Conservation (phyloP, 495 filamentous ascomycete genomes). For the Cenococcum geophilum region DNA sequence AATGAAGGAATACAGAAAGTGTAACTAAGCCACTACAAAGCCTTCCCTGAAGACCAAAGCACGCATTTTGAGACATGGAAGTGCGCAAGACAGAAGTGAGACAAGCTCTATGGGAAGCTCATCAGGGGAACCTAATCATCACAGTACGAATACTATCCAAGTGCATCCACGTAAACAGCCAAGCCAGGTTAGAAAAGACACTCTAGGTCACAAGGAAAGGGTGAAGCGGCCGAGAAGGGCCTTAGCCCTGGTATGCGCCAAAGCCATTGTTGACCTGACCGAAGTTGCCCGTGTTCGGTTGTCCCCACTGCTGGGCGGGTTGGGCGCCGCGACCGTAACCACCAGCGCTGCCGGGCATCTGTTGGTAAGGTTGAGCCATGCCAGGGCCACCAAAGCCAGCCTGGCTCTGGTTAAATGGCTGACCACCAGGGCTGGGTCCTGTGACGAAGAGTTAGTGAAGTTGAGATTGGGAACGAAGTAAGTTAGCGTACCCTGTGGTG, state of each 20-base stretch:
- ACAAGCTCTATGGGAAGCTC: slow-evolving; percentile 1
- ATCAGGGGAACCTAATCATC: neutral
- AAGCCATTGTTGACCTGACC: slow-evolving; percentile 33
- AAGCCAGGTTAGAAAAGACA: slow-evolving; percentile 22
- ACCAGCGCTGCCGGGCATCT: slow-evolving; percentile 44
- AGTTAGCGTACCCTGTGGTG: slow-evolving; percentile 52
- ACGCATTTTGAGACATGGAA: slow-evolving; percentile 3
- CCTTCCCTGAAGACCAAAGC: neutral
- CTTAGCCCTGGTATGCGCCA: slow-evolving; percentile 39
- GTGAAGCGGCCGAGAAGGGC: neutral
- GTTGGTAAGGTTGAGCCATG: slow-evolving; percentile 48
- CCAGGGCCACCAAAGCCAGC: slow-evolving; percentile 53
- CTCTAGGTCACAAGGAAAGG: slow-evolving; percentile 6
- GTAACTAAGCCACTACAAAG: neutral
- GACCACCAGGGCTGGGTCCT: slow-evolving; percentile 56
- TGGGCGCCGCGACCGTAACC: slow-evolving; percentile 35
- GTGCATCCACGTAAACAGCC: slow-evolving; percentile 20
- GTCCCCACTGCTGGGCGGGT: slow-evolving; percentile 29
- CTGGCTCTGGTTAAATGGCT: slow-evolving; percentile 55
- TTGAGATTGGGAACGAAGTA: slow-evolving; percentile 35
- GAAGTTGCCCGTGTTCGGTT: slow-evolving; percentile 33
- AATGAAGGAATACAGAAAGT: slow-evolving; percentile 5
- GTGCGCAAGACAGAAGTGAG: slow-evolving; percentile 4
- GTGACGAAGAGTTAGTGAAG: slow-evolving; percentile 37
- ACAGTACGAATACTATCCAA: slow-evolving; percentile 2